Evolutionary conservation across 2,329 filamentous ascomycete genomes (phyloP).

Genomic region (Colletotrichum sp.): DNA sequence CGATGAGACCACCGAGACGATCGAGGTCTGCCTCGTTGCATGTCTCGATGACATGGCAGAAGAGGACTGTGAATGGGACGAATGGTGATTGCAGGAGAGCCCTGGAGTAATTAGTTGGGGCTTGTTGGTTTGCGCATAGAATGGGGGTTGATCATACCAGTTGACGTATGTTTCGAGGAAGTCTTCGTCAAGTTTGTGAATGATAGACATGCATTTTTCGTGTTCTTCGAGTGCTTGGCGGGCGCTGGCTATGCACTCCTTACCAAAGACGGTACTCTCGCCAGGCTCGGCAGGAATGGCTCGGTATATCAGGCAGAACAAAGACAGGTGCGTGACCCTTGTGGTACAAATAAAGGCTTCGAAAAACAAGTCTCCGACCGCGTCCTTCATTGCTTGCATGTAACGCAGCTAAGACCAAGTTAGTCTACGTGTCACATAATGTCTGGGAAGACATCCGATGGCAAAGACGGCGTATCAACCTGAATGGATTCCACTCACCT

Average conservation of each 20-base stretch:
- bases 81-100: constrained; percentile 25
- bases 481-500: neutral
- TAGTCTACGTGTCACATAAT: neutral
- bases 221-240: constrained; percentile 25
- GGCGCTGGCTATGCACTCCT: constrained; percentile 27
- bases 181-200: neutral
- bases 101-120: neutral
- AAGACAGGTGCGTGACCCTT: constrained; percentile 24
- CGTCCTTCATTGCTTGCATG: neutral
- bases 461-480: neutral
- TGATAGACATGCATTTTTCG: constrained; percentile 15
- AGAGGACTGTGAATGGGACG: constrained; percentile 29
- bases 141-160: neutral
- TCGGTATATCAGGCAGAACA: constrained; percentile 30
- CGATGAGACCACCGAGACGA: constrained; percentile 22
- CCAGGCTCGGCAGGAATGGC: constrained; percentile 22
- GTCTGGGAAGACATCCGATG: neutral
- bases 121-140: neutral
- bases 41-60: constrained; percentile 36
- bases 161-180: constrained; percentile 17
- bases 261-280: constrained; percentile 22
- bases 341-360: constrained; percentile 23
- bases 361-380: constrained; percentile 8
- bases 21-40: constrained; percentile 47
- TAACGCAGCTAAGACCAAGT: neutral